Conservation (phyloP, 129 eudicot genomes). For the Escallonia herrerae region DNA sequence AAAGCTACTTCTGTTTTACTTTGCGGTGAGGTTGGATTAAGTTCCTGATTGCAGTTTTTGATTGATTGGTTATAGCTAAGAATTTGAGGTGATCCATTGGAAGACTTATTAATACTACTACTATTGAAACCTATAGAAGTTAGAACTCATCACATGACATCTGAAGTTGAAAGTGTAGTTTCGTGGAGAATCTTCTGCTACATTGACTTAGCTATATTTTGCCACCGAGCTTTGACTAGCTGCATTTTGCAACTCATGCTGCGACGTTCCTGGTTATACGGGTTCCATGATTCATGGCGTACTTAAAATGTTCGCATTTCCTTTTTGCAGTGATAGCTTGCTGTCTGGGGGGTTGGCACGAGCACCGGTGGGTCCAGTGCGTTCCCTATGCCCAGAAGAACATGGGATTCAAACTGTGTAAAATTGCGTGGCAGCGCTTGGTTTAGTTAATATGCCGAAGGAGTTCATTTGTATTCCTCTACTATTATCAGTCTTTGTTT, state of each 20-base stretch:
- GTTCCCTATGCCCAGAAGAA: background rate
- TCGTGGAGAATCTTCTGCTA: background rate
- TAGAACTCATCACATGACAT: background rate
- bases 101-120: background rate
- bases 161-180: background rate
- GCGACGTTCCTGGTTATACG: too few species aligned
- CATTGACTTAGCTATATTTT: too few species aligned
- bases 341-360: background rate
- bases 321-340: constrained; percentile 11
- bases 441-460: background rate
- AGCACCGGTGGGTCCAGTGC: background rate
- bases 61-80: too few species aligned
- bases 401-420: constrained; percentile 3
- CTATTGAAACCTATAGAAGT: background rate
- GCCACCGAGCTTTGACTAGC: background rate
- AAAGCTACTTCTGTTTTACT: too few species aligned
- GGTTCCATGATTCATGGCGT: too few species aligned
- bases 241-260: background rate
- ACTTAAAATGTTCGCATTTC: background rate
- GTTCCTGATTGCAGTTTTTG: background rate
- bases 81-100: background rate
- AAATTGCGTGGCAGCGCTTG: background rate
- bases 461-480: background rate
- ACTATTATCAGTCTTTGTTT: background rate
- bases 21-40: background rate